Base-by-base conservation (phyloP, 176 grass and related monocot species). In the Oryza meridionalis region DNA sequence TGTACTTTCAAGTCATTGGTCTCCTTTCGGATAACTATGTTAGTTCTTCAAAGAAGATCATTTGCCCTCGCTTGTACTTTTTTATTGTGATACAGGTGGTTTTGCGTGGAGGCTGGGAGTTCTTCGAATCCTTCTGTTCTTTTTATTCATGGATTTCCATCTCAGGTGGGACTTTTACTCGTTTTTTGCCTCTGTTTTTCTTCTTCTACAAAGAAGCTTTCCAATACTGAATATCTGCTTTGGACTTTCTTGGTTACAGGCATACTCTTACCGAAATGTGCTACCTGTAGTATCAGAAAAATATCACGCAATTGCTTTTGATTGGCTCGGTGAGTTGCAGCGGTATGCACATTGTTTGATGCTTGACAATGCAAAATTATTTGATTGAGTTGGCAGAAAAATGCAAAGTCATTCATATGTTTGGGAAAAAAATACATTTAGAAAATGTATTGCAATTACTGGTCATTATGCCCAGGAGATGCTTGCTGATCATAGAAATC, bases 241-340 rank as follows among this genome's bases (percentile, higher is more conserved):
- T 31, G 53, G 43, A 17, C 6, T 32, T 76, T 26, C 35, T 72
- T 80, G 32, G 32, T 89, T 82, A 85, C 87, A 98, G 93, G 92
- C 93, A 77, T 98, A 98, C 77, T 95, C 96, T 26, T 98, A 93
- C 45, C 89, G 91, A 46, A 95, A 93, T 75, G 93, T 98, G 85
- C 85, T 98, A 82, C 91, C 96, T 80, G 44, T 90, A 72, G 85
- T 98, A 50, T 93, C 93, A 84, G 83, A 95, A 70, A 88, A 86
- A 68, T 90, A 98, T 87, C 93, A 83, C 75, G 87, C 70, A 40
- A 87, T 88, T 88, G 96, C 96, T 88, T 98, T 98, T 83, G 93
- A 98, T 89, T 98, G 96, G 96, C 96, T 98, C 17, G 96, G 96
- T 98, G 82, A 90, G 87, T 88, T 22, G 58, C 58, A 62, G 58